Evolutionary conservation across 257 asterid genomes (phyloP).

Genomic region (Oldenlandia corymbosa): DNA sequence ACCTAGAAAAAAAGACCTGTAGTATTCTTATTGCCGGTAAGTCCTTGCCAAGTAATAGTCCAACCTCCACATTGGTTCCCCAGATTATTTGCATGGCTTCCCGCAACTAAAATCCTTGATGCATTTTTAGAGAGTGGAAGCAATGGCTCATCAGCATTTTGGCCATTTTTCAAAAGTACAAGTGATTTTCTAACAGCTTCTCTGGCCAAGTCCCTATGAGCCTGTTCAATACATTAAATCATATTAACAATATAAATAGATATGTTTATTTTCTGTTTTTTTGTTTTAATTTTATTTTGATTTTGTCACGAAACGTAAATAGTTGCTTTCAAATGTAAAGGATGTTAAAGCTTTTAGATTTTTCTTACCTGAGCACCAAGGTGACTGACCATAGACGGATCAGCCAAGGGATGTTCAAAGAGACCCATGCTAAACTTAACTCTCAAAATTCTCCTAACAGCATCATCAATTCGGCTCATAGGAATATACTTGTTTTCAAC

Average conservation of each 20-base stretch:
- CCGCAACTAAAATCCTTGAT: constrained; percentile 42
- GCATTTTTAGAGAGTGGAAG: constrained; percentile 47
- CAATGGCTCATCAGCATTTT: constrained; percentile 22
- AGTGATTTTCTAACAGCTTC: constrained; percentile 56
- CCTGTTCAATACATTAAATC: background rate
- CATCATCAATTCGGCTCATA: constrained; percentile 55
- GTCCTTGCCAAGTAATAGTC: constrained; percentile 58
- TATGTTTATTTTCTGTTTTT: no score
- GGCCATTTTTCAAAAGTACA: constrained; percentile 48
- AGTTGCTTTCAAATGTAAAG: no score
- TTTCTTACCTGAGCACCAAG: constrained; percentile 39
- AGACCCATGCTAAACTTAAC: constrained; percentile 54
- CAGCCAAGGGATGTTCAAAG: constrained; percentile 56
- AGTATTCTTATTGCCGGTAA: constrained; percentile 32
- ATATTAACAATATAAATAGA: no score
- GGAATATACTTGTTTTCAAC: constrained; percentile 41
- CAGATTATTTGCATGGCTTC: constrained; percentile 44
- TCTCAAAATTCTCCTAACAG: constrained; percentile 54
- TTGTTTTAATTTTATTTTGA: no score
- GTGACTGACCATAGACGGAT: constrained; percentile 29
- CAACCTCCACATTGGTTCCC: constrained; percentile 57
- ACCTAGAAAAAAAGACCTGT: constrained; percentile 29
- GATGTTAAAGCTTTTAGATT: no score
- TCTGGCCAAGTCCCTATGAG: constrained; percentile 46
- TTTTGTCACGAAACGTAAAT: no score